A percentile compares a stretch with the other conserved stretches of the same genome.
Conservation (phyloP, 257 asterid species). For the Thymus mandschuricus region DNA sequence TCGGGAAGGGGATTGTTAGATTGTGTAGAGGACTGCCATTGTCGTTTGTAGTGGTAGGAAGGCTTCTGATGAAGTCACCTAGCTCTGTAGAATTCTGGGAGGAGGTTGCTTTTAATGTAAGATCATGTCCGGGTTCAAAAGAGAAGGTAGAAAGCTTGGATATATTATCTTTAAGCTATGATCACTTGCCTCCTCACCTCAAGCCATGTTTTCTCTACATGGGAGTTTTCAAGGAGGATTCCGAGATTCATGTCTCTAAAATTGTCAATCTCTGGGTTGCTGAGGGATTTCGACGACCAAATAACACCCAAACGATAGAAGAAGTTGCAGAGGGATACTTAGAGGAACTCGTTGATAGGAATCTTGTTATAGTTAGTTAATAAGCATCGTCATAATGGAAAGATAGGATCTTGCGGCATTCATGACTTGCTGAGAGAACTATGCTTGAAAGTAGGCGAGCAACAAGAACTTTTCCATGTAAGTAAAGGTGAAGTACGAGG, state of each 20-base stretch:
- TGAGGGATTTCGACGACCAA: constrained; percentile 16
- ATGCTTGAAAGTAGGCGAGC: neutral
- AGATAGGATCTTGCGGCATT: constrained; percentile 10
- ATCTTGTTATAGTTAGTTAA: neutral
- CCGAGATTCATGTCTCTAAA: neutral
- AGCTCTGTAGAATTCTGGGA: neutral
- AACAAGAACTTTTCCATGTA: constrained; percentile 5
- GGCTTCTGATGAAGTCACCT: constrained; percentile 7
- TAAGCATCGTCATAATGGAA: neutral
- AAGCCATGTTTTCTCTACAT: constrained; percentile 30
- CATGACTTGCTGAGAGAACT: constrained; percentile 23
- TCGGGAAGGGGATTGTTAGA: constrained; percentile 7
- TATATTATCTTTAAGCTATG: constrained; percentile 17
- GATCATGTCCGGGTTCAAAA: neutral
- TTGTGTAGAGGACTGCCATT: constrained; percentile 19
- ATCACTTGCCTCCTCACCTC: constrained; percentile 13
- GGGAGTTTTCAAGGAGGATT: constrained; percentile 5
- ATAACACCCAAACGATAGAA: neutral
- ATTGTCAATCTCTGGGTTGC: constrained; percentile 19
- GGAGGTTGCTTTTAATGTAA: neutral
- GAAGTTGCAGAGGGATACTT: constrained; percentile 16
- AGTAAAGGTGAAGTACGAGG: neutral
- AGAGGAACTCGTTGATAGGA: constrained; percentile 21
- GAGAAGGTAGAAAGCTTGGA: neutral
- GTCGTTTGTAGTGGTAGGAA: constrained; percentile 14